Conservation (phyloP, 176 grass and related monocot species). For the Phragmites australis region DNA sequence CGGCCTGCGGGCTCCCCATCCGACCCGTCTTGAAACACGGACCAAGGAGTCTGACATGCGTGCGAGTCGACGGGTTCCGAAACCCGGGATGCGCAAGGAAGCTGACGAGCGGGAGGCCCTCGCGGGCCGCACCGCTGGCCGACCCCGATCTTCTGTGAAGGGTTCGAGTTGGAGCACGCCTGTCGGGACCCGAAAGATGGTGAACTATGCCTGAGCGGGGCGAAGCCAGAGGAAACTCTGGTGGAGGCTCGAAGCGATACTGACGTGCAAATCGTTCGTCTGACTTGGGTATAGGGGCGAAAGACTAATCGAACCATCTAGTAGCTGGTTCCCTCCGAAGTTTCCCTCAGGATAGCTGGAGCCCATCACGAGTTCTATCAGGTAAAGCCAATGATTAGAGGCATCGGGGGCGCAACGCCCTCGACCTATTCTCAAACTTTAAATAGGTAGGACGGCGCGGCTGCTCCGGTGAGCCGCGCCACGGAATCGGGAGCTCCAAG, state of each 20-base stretch:
- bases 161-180: slow-evolving; percentile 73
- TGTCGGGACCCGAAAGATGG: slow-evolving; percentile 81
- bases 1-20: slow-evolving; percentile 37
- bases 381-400: slow-evolving; percentile 64
- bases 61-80: slow-evolving; percentile 37
- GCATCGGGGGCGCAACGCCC: slow-evolving; percentile 63
- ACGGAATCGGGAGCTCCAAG: slow-evolving; percentile 55
- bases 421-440: not conserved
- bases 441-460: no score
- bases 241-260: slow-evolving; percentile 73
- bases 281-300: slow-evolving; percentile 67
- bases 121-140: slow-evolving; percentile 42
- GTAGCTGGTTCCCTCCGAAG: slow-evolving; percentile 54
- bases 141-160: slow-evolving; percentile 66
- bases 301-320: slow-evolving; percentile 75
- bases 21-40: slow-evolving; percentile 75
- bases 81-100: no score
- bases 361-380: slow-evolving; percentile 50
- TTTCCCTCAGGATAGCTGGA: slow-evolving; percentile 53
- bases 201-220: slow-evolving; percentile 73
- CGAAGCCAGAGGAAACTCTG: slow-evolving; percentile 71
- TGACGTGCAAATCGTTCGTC: slow-evolving; percentile 73
- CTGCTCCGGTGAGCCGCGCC: slow-evolving; percentile 5
- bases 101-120: not conserved
- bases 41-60: slow-evolving; percentile 56